A percentile compares a stretch with the other conserved stretches of the same genome.
Conservation (phyloP, 1,139 yeast species). For the Schwanniomyces etchellsii region DNA sequence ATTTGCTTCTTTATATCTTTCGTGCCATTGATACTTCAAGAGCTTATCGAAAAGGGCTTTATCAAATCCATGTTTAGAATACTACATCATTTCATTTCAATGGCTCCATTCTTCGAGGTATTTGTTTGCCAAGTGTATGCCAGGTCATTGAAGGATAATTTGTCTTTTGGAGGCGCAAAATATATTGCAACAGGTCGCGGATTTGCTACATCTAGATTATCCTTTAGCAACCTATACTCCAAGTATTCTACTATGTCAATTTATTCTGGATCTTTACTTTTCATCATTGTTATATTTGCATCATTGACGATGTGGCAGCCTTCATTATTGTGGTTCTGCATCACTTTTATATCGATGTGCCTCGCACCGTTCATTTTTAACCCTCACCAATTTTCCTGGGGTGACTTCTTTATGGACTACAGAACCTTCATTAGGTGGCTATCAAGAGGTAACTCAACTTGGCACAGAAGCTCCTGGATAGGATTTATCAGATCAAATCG, state of each 20-base stretch:
- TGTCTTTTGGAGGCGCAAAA: constrained; percentile 48
- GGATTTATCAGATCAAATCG: constrained; percentile 38
- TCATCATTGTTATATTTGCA: constrained; percentile 35
- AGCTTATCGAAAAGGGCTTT: constrained; percentile 45
- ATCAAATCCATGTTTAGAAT: constrained; percentile 40
- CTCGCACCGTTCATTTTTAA: constrained; percentile 47
- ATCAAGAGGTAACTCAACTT: constrained; percentile 34
- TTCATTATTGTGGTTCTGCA: constrained; percentile 45
- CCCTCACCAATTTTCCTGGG: constrained; percentile 46
- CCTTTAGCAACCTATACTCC: constrained; percentile 39
- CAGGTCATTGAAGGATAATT: constrained; percentile 41
- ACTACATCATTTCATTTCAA: constrained; percentile 41
- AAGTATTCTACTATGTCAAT: constrained; percentile 44
- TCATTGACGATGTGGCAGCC: constrained; percentile 45
- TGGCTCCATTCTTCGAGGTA: constrained; percentile 50
- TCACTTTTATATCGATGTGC: constrained; percentile 37
- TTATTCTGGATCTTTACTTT: constrained; percentile 35
- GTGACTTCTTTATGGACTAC: constrained; percentile 48
- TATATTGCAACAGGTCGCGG: constrained; percentile 55
- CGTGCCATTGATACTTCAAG: constrained; percentile 47
- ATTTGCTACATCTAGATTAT: constrained; percentile 44
- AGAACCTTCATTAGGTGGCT: constrained; percentile 38
- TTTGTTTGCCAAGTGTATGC: constrained; percentile 50
- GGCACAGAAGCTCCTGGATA: constrained; percentile 35
- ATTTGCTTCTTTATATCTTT: constrained; percentile 46